Conservation (phyloP, 306 rosid genomes). For the Sesbania bispinosa region DNA sequence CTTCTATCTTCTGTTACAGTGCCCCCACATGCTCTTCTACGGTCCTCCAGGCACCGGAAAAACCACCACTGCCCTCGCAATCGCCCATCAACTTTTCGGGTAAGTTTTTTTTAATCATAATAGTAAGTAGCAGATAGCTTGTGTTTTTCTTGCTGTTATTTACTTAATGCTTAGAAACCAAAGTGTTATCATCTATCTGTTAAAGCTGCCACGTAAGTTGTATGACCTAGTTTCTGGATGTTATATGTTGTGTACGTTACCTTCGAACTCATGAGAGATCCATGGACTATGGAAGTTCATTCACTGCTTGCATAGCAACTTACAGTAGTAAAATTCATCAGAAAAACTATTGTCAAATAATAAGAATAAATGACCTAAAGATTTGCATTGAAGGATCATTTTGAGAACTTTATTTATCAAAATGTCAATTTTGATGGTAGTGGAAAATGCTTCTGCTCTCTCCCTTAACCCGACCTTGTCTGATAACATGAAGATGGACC, state of each 20-base stretch:
- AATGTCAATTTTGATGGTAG: neutral
- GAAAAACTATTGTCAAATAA: neutral
- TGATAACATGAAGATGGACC: neutral
- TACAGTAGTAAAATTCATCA: neutral
- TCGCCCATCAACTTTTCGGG: slow-evolving; percentile 88
- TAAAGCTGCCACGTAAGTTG: neutral
- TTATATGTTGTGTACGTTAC: neutral
- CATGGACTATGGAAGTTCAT: neutral
- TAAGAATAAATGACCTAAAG: neutral
- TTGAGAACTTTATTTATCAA: neutral
- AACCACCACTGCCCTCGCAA: slow-evolving; percentile 93
- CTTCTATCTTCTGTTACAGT: slow-evolving; percentile 32
- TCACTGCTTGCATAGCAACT: neutral
- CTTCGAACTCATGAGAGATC: too few relatives aligned
- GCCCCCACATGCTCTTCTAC: slow-evolving; percentile 94
- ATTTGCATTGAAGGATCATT: neutral
- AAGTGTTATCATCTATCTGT: neutral
- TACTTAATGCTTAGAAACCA: too few relatives aligned
- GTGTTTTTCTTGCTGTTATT: neutral
- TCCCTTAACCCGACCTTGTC: neutral
- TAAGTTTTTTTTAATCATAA: neutral
- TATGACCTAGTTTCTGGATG: neutral
- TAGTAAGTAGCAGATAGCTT: neutral
- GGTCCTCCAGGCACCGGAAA: slow-evolving; percentile 97
- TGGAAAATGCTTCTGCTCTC: neutral